These are phyloP conservation scores for Leavenworthia alabamica DNA, from an alignment of 345 rosid species.

Conservation along the genomic window DNA sequence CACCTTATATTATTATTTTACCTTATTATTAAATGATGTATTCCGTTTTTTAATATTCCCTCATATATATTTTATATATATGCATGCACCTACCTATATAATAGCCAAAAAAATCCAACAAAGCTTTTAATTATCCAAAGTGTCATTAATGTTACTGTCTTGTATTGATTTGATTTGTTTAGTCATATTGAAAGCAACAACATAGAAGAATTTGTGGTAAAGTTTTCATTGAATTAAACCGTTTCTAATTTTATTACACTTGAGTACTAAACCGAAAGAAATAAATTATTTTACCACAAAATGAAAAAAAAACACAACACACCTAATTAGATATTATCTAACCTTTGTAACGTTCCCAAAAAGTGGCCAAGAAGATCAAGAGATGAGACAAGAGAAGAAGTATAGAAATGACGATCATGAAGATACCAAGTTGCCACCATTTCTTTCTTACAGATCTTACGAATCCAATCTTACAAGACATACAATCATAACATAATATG, in stretches of 20 bases:
- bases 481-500: conserved; percentile 53
- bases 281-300: conserved; percentile 17
- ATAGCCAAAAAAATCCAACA: neutral
- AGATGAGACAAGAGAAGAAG: conserved; percentile 54
- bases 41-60: neutral
- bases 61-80: neutral
- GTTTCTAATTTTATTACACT: conserved; percentile 16
- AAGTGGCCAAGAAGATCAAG: conserved; percentile 47
- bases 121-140: conserved; percentile 3
- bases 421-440: conserved; percentile 69
- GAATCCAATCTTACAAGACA: conserved; percentile 52
- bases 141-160: neutral
- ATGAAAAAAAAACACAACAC: neutral
- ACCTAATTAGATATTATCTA: conserved; percentile 5
- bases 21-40: conserved; percentile 6
- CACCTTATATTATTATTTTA: conserved; percentile 17
- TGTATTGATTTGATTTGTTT: neutral
- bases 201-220: neutral
- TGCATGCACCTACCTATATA: conserved; percentile 8
- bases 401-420: conserved; percentile 46
- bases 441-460: conserved; percentile 40
- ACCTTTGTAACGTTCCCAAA: conserved; percentile 41
- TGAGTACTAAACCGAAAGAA: conserved; percentile 17
- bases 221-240: conserved; percentile 1
- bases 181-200: neutral